Evolutionary conservation across 208 protist species (phyloP).

Genomic region (Acanthamoeba sp.): DNA sequence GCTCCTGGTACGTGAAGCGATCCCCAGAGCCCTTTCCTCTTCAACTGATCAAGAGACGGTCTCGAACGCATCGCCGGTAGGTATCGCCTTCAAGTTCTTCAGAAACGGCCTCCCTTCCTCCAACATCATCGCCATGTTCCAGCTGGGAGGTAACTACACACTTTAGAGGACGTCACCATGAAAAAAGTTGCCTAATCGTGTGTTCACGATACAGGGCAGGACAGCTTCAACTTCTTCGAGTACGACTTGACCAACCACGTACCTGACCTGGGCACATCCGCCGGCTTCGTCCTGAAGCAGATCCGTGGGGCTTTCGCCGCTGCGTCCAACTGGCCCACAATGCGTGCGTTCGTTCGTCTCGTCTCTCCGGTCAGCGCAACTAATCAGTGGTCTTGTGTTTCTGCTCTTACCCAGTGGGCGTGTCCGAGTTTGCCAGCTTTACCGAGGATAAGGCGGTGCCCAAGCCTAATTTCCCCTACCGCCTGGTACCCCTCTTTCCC

Average conservation of each 20-base stretch:
- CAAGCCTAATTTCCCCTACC: constrained; percentile 43
- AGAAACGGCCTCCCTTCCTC: background rate
- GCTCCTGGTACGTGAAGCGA: background rate
- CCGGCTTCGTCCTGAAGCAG: background rate
- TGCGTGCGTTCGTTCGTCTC: background rate
- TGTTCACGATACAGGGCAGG: constrained; percentile 1
- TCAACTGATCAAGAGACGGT: background rate
- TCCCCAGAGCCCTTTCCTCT: background rate
- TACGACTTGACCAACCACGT: constrained; percentile 71
- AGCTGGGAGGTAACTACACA: background rate
- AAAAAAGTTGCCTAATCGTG: background rate
- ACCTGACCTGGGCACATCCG: constrained; percentile 21
- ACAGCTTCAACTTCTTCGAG: constrained; percentile 57
- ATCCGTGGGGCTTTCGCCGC: background rate
- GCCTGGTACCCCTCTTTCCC: background rate
- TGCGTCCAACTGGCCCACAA: constrained; percentile 36
- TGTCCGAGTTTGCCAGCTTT: constrained; percentile 18
- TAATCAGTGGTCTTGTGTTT: background rate
- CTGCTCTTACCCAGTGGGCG: background rate
- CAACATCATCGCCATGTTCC: constrained; percentile 45
- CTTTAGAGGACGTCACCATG: background rate
- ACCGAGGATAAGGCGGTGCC: background rate
- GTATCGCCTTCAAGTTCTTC: constrained; percentile 54
- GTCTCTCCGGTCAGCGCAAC: too few relatives aligned
- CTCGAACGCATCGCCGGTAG: background rate